Conservation (phyloP, 78 protist genomes). For the Cavenderia fasciculata region DNA sequence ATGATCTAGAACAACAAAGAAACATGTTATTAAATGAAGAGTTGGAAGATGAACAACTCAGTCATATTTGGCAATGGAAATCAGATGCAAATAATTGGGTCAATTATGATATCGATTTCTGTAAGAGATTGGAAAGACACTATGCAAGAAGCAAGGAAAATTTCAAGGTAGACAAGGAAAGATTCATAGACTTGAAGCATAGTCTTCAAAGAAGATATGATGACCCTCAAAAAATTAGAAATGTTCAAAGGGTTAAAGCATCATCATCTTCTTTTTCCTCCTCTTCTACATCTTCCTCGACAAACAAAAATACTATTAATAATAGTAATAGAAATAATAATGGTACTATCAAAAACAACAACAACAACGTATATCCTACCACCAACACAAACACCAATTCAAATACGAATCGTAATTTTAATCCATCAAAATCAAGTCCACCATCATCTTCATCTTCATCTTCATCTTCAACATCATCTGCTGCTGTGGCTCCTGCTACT, state of each 20-base stretch:
- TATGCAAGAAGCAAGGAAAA: neutral
- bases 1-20: too few relatives aligned
- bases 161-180: conserved; percentile 39
- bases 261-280: neutral
- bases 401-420: neutral
- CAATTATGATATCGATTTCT: neutral
- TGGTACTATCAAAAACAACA: conserved; percentile 6
- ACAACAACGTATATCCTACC: neutral
- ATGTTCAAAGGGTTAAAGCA: conserved; percentile 14
- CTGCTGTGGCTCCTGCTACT: neutral
- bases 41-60: too few relatives aligned
- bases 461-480: neutral
- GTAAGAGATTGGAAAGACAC: conserved; percentile 28
- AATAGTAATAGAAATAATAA: too few relatives aligned
- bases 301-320: too few relatives aligned
- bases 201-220: conserved; percentile 47
- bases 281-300: neutral
- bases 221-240: conserved; percentile 19
- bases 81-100: conserved; percentile 14
- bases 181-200: conserved; percentile 50
- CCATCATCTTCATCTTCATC: neutral
- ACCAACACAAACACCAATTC: neutral
- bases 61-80: conserved; percentile 16
- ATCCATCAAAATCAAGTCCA: neutral
- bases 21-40: too few relatives aligned